These are phyloP conservation scores for Heritiera littoralis DNA, from an alignment of 345 rosid genomes.

Conservation along the genomic window DNA sequence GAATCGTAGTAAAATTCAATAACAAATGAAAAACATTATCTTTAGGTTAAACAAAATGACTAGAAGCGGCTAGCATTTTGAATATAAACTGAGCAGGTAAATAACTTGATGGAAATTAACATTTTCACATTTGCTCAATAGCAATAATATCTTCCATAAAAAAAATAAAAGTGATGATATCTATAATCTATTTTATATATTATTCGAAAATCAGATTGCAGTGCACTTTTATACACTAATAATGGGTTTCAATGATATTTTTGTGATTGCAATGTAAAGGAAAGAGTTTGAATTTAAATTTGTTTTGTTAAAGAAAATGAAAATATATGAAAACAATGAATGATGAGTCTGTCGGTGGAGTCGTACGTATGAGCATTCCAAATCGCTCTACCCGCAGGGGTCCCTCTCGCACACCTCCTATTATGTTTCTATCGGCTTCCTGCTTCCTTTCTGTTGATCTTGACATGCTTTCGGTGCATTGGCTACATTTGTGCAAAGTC, in stretches of 20 bases:
- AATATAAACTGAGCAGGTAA: no score
- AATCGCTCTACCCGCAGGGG: not conserved
- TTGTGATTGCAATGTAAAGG: conserved; percentile 1
- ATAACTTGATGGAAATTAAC: no score
- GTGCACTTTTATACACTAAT: conserved; percentile 4
- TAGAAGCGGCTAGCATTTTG: no score
- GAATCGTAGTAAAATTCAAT: no score
- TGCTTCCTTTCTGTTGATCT: not conserved
- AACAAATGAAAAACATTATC: no score
- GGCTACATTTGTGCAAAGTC: conserved; percentile 20
- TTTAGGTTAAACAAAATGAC: no score
- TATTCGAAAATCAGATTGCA: not conserved
- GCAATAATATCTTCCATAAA: not conserved
- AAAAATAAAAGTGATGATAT: not conserved
- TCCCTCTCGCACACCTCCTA: not conserved
- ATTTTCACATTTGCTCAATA: no score
- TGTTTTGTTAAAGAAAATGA: not conserved
- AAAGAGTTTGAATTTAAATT: not conserved
- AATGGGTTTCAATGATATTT: conserved; percentile 6
- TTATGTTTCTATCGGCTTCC: not conserved
- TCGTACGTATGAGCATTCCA: not conserved
- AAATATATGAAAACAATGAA: not conserved
- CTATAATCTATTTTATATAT: not conserved
- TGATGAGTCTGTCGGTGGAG: not conserved
- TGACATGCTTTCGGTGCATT: not conserved